phyloP scores from a whole-genome alignment of 768 basidiomycete genomes.

The Crucibulum laeve region DNA sequence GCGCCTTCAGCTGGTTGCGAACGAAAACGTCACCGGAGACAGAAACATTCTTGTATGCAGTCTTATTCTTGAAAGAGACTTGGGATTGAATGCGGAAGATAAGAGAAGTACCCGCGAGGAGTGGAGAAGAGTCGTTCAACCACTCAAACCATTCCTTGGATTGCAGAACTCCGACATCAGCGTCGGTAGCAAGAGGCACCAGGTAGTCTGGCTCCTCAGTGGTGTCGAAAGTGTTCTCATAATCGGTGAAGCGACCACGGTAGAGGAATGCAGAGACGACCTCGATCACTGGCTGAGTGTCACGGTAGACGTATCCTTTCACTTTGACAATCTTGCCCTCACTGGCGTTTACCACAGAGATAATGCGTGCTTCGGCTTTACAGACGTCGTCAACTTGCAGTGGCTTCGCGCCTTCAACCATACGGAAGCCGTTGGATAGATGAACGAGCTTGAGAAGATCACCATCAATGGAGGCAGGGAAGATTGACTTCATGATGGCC shows the following conservation, averaged over 20 bases:
- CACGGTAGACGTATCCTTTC: conserved; percentile 77
- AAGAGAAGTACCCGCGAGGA: conserved; percentile 75
- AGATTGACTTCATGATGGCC: conserved; percentile 99
- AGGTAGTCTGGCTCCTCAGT: conserved; percentile 86
- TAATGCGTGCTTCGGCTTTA: conserved; percentile 82
- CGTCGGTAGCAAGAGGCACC: conserved; percentile 70
- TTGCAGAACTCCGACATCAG: conserved; percentile 83
- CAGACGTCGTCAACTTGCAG: conserved; percentile 87
- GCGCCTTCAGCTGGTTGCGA: conserved; percentile 81
- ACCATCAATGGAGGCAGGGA: conserved; percentile 88
- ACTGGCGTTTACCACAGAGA: conserved; percentile 85
- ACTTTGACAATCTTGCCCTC: conserved; percentile 93
- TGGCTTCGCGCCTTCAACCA: conserved; percentile 72
- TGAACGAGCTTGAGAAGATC: conserved; percentile 96
- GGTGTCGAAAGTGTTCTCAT: conserved; percentile 93
- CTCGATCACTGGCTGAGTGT: conserved; percentile 80
- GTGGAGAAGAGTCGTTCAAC: conserved; percentile 78
- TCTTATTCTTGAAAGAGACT: conserved; percentile 88
- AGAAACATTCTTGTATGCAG: conserved; percentile 72
- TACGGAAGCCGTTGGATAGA: conserved; percentile 93
- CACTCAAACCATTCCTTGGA: conserved; percentile 99
- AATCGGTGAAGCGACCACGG: conserved; percentile 92
- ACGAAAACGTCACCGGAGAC: conserved; percentile 86
- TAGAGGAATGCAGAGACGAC: conserved; percentile 96
- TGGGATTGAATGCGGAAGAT: conserved; percentile 88